Base-by-base conservation (phyloP, 257 asterid genomes). In the Nicotiana obtusifolia region DNA sequence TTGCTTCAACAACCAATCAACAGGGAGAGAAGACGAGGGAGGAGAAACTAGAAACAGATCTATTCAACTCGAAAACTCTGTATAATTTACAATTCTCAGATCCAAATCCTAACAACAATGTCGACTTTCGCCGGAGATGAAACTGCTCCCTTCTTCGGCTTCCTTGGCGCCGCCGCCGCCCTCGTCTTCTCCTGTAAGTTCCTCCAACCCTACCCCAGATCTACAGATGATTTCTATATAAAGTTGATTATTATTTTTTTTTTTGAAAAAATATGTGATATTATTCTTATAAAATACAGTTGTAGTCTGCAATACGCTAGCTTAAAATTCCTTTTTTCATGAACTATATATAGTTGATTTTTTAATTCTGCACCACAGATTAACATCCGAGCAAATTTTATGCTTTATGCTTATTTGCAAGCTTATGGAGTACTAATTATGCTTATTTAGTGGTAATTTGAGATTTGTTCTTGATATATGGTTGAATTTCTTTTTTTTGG, bases 121-220 rank as follows among this genome's bases (percentile, higher is more conserved):
- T 87, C 94, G 71, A 75, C 87, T 78, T 90, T 90, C 88, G 84
- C 89, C 86, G 94, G 94, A 83, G 94, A 90, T 89, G 94, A 90
- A 88, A 89, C 94, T 84, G 94, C 94, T 82, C 94, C 94, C 5
- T 89, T 90, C 82, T 90, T 90, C 86, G 94, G 94, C 81, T 90
- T 90, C 83, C 94, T 90, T 81, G 94, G 94, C 82, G 94, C 94
- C 76, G 92, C 94, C 14, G 89, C 94, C 14, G 92, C 94, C 76
- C 92, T 91, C 66, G 94, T 91, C 67, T 91, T 91, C 90, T 91
- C 94, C 65, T 91, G 94, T 91, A 86, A 85, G n/a, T 16, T 44
- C 31, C 66, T 61, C 66, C 66, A 20, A 60, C 10, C 7, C 31
- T 60, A 59, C 10, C 15, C 65, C 30, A 8, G 30, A 60, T 60